phyloP scores from a whole-genome alignment of 768 basidiomycete species.

The Auricularia sp. region DNA sequence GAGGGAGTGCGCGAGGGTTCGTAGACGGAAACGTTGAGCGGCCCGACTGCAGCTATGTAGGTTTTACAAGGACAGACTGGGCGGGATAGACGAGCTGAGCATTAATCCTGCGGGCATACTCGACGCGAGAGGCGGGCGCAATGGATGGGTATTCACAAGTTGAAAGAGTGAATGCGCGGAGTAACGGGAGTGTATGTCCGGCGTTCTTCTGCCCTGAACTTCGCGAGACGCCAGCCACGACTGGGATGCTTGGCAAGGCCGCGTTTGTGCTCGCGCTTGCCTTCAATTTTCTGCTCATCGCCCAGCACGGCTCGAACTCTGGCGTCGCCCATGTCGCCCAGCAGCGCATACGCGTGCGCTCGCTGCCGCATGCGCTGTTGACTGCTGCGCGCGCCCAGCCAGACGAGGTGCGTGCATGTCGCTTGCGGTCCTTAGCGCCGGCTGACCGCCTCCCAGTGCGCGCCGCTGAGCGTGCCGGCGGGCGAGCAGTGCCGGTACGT shows the following conservation, averaged over 20 bases:
- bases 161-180: neutral
- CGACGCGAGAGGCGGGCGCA: no score
- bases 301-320: conserved; percentile 1
- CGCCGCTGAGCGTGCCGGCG: conserved; percentile 44
- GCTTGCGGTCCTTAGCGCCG: no score
- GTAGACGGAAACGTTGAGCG: no score
- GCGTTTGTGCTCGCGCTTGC: conserved; percentile 43
- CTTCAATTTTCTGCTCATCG: conserved; percentile 41
- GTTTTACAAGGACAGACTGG: no score
- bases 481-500: conserved; percentile 59
- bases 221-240: no score
- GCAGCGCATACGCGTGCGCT: neutral
- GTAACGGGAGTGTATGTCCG: neutral
- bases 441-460: conserved; percentile 38
- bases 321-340: neutral
- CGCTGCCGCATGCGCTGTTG: neutral
- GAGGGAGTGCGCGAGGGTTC: no score
- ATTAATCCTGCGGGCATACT: no score
- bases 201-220: no score
- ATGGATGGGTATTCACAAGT: no score
- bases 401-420: neutral
- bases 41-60: no score
- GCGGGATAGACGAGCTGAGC: no score
- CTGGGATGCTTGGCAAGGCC: conserved; percentile 25
- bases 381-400: neutral